Evolutionary conservation across 2,329 filamentous ascomycete genomes (phyloP), one percentile per base, ranked within the genome.

Genomic region (Furcasterigmium furcatum): DNA sequence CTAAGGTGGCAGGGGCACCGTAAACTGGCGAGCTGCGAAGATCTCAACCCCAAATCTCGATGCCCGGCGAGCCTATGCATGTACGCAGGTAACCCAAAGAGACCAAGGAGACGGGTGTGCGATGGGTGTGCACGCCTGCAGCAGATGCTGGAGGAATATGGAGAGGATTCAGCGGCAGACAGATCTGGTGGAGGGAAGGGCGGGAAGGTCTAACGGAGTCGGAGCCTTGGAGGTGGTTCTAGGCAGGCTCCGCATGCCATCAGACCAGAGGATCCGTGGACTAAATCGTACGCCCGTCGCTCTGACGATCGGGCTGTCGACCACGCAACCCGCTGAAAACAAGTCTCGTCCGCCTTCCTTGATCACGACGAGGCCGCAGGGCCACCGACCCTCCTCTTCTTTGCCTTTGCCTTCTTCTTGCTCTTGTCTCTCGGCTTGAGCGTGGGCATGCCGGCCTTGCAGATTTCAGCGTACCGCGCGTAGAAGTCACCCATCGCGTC

Each of bases 341-440:
- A n/a, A n/a, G n/a, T n/a, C n/a, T n/a, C n/a, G n/a, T n/a, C n/a
- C n/a, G n/a, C n/a, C n/a, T n/a, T n/a, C n/a, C n/a, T n/a, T n/a
- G n/a, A n/a, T 27, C 24, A 7, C 24, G 7, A 27, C 7, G 24
- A 27, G 7, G 24, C 24, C 24, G 24, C 24, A 7, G 24, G 24
- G 7, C 7, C 24, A 27, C 24, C 24, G 24, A 27, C 24, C 24
- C 79, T 84, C 72, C 84, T 87, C 70, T 76, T 81, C 71, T 85
- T 88, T 52, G 87, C 89, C 64, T 87, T 87, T 56, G 87, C 84
- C 63, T 87, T 88, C 72, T 85, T 84, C 77, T 89, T 92, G 67
- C 87, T 95, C 60, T 91, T 80, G 69, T 97, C 92, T 55, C 94
- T 79, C 62, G 95, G 96, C 80, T 96, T 97, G 68, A 99, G 63